A percentile compares a stretch with the other conserved stretches of the same genome.
Evolutionary conservation across 805 yeast species (phyloP).

Genomic region (Nakazawaea wickerhamii): DNA sequence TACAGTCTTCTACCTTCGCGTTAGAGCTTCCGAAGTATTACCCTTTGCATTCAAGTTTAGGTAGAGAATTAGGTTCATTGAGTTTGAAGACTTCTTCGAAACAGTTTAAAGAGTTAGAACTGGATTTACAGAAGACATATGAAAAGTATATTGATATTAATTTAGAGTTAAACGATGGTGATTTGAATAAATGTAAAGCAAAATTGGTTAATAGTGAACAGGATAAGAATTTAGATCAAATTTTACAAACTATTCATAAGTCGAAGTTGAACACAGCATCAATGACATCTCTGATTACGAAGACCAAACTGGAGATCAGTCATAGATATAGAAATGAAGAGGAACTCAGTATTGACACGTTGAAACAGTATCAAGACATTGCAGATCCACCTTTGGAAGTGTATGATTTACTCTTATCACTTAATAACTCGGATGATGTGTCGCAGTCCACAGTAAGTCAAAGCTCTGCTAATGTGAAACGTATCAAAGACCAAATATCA

Average conservation of each 20-base stretch:
- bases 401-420: neutral
- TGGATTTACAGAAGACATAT: neutral
- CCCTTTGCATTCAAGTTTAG: slow-evolving; percentile 5
- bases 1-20: neutral
- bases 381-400: slow-evolving; percentile 2
- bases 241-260: neutral
- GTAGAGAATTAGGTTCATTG: neutral
- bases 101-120: neutral
- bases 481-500: neutral
- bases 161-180: slow-evolving; percentile 1
- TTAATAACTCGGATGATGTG: neutral
- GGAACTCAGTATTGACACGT: slow-evolving; percentile 2
- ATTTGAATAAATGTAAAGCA: neutral
- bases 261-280: neutral
- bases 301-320: slow-evolving; percentile 8
- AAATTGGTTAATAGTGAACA: neutral
- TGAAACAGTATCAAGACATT: slow-evolving; percentile 4
- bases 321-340: neutral
- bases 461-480: neutral
- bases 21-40: slow-evolving; percentile 9
- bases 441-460: neutral
- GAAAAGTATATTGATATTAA: slow-evolving; percentile 6
- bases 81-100: neutral
- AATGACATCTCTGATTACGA: neutral
- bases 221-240: no score